Percentiles rank a stretch among this genome's conserved stretches.
Evolutionary conservation across 2,329 filamentous ascomycete species (phyloP).

Genomic region (Paecilomyces sp.): DNA sequence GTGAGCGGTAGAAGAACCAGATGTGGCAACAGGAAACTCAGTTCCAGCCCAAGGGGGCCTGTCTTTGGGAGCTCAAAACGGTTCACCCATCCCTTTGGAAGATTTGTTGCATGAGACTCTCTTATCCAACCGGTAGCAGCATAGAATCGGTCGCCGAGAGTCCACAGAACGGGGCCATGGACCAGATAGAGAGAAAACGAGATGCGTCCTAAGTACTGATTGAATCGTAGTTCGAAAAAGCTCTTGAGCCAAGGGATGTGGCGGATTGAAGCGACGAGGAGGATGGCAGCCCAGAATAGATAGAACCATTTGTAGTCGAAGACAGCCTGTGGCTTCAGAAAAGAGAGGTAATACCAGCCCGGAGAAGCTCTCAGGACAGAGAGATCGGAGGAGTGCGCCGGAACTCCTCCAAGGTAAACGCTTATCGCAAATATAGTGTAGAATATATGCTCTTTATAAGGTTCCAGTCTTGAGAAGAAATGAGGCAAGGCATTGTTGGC

Average conservation of each 20-base stretch:
- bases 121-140: slow-evolving; percentile 52
- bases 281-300: slow-evolving; percentile 53
- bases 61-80: slow-evolving; percentile 46
- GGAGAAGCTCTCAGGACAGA: slow-evolving; percentile 46
- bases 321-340: slow-evolving; percentile 58
- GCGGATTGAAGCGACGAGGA: slow-evolving; percentile 50
- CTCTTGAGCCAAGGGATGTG: slow-evolving; percentile 52
- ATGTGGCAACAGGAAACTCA: slow-evolving; percentile 54
- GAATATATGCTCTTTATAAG: slow-evolving; percentile 46
- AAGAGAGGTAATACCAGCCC: slow-evolving; percentile 55
- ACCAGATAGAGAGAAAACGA: slow-evolving; percentile 59
- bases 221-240: slow-evolving; percentile 53
- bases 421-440: slow-evolving; percentile 47
- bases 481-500: slow-evolving; percentile 44
- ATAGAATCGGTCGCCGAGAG: slow-evolving; percentile 57
- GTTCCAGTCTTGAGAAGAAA: slow-evolving; percentile 40
- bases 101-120: slow-evolving; percentile 41
- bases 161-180: slow-evolving; percentile 56
- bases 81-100: slow-evolving; percentile 50
- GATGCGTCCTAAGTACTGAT: slow-evolving; percentile 56
- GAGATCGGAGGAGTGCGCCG: slow-evolving; percentile 45
- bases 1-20: slow-evolving; percentile 55
- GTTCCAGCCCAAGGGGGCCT: slow-evolving; percentile 55
- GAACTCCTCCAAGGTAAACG: slow-evolving; percentile 56
- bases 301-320: slow-evolving; percentile 64